Conservation (phyloP, 2,329 filamentous ascomycete species). For the Eutypella sp. region DNA sequence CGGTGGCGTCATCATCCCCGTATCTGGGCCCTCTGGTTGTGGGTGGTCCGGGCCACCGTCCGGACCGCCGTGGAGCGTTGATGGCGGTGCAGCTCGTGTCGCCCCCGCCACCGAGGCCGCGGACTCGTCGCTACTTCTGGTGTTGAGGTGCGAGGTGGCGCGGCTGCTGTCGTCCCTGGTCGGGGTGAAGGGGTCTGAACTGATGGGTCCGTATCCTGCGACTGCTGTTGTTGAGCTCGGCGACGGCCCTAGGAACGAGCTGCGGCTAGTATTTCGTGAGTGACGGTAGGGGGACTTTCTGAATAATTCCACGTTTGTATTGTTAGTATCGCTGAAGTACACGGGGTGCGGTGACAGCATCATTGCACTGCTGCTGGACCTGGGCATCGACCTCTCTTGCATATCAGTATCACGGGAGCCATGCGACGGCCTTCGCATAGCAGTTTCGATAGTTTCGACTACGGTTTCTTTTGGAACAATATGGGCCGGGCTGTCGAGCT, state of each 20-base stretch:
- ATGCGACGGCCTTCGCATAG: slow-evolving; percentile 18
- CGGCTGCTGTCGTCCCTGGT: slow-evolving; percentile 20
- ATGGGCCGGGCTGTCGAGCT: slow-evolving; percentile 37
- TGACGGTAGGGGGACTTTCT: slow-evolving; percentile 20
- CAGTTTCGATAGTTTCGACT: slow-evolving; percentile 21
- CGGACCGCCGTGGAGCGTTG: slow-evolving; percentile 16
- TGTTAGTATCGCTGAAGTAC: slow-evolving; percentile 21
- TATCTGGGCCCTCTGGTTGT: slow-evolving; percentile 16
- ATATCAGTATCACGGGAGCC: slow-evolving; percentile 14
- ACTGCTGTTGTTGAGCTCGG: slow-evolving; percentile 18
- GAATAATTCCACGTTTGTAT: slow-evolving; percentile 15
- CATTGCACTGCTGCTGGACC: slow-evolving; percentile 16
- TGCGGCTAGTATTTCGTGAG: slow-evolving; percentile 21
- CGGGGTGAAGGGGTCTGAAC: slow-evolving; percentile 16
- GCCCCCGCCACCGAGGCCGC: slow-evolving; percentile 33
- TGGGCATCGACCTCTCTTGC: slow-evolving; percentile 16
- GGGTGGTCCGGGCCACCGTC: slow-evolving; percentile 24
- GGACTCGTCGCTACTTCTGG: slow-evolving; percentile 33
- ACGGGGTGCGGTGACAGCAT: slow-evolving; percentile 20
- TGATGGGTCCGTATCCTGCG: slow-evolving; percentile 18
- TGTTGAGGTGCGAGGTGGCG: slow-evolving; percentile 18
- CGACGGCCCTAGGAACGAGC: slow-evolving; percentile 19
- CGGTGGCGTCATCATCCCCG: slow-evolving; percentile 36
- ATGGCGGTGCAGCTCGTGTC: slow-evolving; percentile 29
- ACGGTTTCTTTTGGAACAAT: slow-evolving; percentile 24